phyloP scores from a whole-genome alignment of 441 rosid genomes.

The Theobroma grandiflorum region DNA sequence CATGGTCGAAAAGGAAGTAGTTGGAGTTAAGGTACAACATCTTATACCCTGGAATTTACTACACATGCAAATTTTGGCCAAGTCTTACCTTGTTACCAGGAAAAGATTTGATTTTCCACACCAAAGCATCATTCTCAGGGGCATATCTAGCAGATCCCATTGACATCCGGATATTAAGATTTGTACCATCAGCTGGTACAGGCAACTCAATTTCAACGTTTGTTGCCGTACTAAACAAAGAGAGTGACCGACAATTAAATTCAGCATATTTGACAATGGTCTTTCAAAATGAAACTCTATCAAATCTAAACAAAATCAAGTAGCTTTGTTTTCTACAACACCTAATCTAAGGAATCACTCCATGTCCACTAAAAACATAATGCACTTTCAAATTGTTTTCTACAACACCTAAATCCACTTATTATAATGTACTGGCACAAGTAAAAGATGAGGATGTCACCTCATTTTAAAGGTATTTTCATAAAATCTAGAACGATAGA shows the following conservation, averaged over 20 bases:
- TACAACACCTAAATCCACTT: background rate
- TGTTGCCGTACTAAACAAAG: slow-evolving; percentile 61
- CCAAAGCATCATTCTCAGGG: slow-evolving; percentile 70
- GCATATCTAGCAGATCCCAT: slow-evolving; percentile 71
- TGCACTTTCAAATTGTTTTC: background rate
- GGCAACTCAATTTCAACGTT: slow-evolving; percentile 75
- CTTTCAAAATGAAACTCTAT: background rate
- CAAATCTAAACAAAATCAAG: background rate
- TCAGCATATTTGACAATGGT: background rate
- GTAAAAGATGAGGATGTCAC: slow-evolving; percentile 4
- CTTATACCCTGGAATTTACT: background rate
- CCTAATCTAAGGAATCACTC: background rate
- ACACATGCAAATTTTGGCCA: background rate
- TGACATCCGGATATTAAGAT: slow-evolving; percentile 66
- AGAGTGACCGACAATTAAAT: background rate
- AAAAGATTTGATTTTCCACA: slow-evolving; percentile 74
- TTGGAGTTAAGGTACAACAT: background rate
- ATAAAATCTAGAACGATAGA: background rate
- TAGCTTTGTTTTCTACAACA: background rate
- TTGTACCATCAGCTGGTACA: slow-evolving; percentile 68
- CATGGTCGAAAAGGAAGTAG: background rate
- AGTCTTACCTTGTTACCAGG: slow-evolving; percentile 63
- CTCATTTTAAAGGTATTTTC: background rate
- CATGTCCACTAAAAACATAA: background rate
- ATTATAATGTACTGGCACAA: background rate